These are phyloP conservation scores for Polygonum aviculare DNA, from an alignment of 148 eudicot species.

Conservation along the genomic window DNA sequence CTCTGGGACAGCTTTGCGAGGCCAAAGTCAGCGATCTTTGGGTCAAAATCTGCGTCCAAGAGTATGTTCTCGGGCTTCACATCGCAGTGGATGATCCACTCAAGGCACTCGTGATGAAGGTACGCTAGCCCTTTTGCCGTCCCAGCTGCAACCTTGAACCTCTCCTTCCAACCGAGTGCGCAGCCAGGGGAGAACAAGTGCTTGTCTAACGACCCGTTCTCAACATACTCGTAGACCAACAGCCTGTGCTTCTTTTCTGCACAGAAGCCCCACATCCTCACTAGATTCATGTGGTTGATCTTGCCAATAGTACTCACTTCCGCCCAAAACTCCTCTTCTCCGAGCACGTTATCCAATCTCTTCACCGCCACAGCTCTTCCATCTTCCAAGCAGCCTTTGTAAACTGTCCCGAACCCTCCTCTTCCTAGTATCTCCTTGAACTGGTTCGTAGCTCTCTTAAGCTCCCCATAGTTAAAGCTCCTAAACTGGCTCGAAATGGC, in stretches of 20 bases:
- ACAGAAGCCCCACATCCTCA: slow-evolving; percentile 67
- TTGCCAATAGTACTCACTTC: slow-evolving; percentile 57
- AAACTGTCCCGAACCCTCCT: background rate
- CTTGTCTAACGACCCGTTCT: slow-evolving; percentile 25
- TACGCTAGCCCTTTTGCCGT: slow-evolving; percentile 67
- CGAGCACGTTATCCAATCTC: slow-evolving; percentile 32
- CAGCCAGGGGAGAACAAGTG: background rate
- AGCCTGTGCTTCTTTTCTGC: slow-evolving; percentile 36
- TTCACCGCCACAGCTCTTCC: slow-evolving; percentile 38
- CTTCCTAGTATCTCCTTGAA: background rate
- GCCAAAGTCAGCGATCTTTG: slow-evolving; percentile 66
- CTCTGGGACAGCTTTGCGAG: slow-evolving; percentile 50
- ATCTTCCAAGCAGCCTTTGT: slow-evolving; percentile 15
- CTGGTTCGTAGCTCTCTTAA: slow-evolving; percentile 19
- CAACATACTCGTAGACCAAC: slow-evolving; percentile 44
- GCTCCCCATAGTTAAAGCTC: slow-evolving; percentile 41
- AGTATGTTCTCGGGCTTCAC: slow-evolving; percentile 63
- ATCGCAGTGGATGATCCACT: slow-evolving; percentile 79
- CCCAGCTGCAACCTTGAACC: slow-evolving; percentile 28
- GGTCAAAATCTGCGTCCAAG: slow-evolving; percentile 33
- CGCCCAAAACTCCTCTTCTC: slow-evolving; percentile 55
- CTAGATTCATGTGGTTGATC: slow-evolving; percentile 59
- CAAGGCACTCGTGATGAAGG: slow-evolving; percentile 71
- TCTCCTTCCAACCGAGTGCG: background rate
- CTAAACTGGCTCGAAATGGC: slow-evolving; percentile 43